Evolutionary conservation across 2,329 filamentous ascomycete genomes (phyloP).

Genomic region (Fusarium sacchari): DNA sequence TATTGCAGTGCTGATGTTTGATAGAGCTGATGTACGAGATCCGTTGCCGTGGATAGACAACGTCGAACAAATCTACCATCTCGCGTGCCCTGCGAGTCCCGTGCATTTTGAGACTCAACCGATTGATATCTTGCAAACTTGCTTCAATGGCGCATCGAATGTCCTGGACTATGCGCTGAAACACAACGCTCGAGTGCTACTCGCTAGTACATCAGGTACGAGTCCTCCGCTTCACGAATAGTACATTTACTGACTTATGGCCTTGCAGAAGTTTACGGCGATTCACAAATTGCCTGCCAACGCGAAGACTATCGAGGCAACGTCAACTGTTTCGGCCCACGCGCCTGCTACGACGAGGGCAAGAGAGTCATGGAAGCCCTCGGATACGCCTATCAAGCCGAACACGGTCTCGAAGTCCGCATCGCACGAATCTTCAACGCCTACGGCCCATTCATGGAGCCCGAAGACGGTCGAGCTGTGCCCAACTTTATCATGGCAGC

Average conservation of each 20-base stretch:
- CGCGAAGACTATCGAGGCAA: conserved; percentile 51
- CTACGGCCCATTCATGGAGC: conserved; percentile 27
- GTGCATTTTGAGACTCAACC: conserved; percentile 30
- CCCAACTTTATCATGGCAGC: conserved; percentile 37
- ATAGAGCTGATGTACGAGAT: conserved; percentile 28
- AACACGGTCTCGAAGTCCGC: conserved; percentile 37
- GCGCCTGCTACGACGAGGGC: conserved; percentile 55
- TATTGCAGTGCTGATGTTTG: accelerated
- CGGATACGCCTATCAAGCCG: conserved; percentile 42
- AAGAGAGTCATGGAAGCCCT: conserved; percentile 53
- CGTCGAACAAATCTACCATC: conserved; percentile 35
- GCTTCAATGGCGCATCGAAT: conserved; percentile 30
- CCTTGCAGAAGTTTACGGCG: conserved; percentile 27
- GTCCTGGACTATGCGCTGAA: conserved; percentile 30
- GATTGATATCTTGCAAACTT: conserved; percentile 36
- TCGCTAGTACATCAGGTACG: conserved; percentile 34
- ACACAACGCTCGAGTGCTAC: conserved; percentile 25
- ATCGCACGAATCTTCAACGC: conserved; percentile 38
- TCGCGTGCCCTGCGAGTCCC: conserved; percentile 32
- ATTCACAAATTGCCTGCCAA: conserved; percentile 11
- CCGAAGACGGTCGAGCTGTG: conserved; percentile 23
- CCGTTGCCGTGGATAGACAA: conserved; percentile 20
- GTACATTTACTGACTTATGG: not conserved
- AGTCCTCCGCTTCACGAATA: accelerated
- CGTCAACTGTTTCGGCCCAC: conserved; percentile 53